Evolutionary conservation across 1,139 yeast species (phyloP).

Genomic region (Diutina scorzettiae): DNA sequence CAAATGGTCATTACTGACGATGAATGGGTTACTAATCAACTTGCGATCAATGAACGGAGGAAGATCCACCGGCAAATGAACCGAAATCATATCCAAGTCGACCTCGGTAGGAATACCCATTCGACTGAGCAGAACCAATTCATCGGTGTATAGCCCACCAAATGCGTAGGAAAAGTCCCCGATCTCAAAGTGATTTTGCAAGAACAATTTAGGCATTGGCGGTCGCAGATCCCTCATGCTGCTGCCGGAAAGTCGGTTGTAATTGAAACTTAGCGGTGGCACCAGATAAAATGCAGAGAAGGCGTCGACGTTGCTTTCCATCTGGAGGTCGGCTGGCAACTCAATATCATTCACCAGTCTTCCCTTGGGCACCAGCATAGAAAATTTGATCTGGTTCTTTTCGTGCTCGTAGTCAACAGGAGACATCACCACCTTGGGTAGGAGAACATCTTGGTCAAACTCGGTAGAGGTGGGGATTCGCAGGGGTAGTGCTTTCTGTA

Average conservation of each 20-base stretch:
- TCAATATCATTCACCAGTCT: not conserved
- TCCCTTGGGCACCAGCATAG: not conserved
- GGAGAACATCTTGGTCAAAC: slow-evolving; percentile 1
- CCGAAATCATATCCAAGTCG: slow-evolving; percentile 21
- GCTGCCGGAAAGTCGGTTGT: slow-evolving; percentile 6
- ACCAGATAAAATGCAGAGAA: slow-evolving; percentile 6
- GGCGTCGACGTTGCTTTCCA: not conserved
- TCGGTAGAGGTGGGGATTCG: not conserved
- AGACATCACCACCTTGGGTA: slow-evolving; percentile 1
- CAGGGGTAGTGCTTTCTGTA: not conserved
- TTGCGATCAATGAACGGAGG: slow-evolving; percentile 30
- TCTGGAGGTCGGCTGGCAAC: not conserved
- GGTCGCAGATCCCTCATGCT: too few species aligned
- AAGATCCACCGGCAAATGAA: slow-evolving; percentile 26
- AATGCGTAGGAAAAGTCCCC: slow-evolving; percentile 24
- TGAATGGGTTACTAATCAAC: slow-evolving; percentile 24
- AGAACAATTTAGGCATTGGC: slow-evolving; percentile 13
- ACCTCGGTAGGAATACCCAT: slow-evolving; percentile 25
- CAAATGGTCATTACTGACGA: slow-evolving; percentile 19
- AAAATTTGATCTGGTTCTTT: not conserved
- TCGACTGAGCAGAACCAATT: slow-evolving; percentile 14
- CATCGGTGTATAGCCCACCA: slow-evolving; percentile 24
- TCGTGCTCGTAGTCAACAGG: not conserved
- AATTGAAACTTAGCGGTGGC: slow-evolving; percentile 1
- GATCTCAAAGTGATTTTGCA: slow-evolving; percentile 23